Evolutionary conservation across 1,284 basidiomycete species (phyloP), one percentile per base, ranked within the genome.

Genomic region (Fistulinella cinereoalba): DNA sequence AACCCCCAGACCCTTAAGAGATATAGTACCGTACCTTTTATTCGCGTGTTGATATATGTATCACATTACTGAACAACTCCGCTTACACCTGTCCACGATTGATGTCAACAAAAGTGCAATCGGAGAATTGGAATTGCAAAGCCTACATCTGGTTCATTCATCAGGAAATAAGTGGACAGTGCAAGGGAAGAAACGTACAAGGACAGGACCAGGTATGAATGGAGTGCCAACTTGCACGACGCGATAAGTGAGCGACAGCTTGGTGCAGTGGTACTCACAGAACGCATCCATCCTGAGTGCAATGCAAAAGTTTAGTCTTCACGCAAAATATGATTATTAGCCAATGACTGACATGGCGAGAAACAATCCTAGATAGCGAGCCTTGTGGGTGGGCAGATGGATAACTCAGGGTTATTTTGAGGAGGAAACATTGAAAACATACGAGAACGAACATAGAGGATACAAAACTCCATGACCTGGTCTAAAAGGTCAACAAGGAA

Each of bases 21-120:
- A 15, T 44, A 5, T 12, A 58, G 29, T 7, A 42, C 43, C 2
- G 39, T 53, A 25, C 57, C 57, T 58, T 47, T 18, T 3, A 38
- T 39, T 7, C 12, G 27, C 19, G 18, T 22, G 18, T 45, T 13
- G 22, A 21, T 29, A 25, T 9, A 15, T 9, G n/a, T 12, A 1
- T 32, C 10, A 34, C 12, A 40, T 10, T 7, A 13, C 0, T 8
- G 27, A 23, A 7, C 6, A 11, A 25, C 1, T 22, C 15, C 0
- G 11, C 54, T 59, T 46, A 60, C 57, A 60, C 21, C 61, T 63
- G 34, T 37, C 24, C 6, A n/a, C n/a, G 25, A 21, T 24, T n/a
- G 19, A 33, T 15, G 15, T 55, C 18, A 47, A 37, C 25, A 13
- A 24, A 27, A 18, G 4, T 3, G 18, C 11, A 25, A 16, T n/a